A percentile compares a stretch with the other conserved stretches of the same genome.
phyloP scores from a whole-genome alignment of 176 grass and related monocot genomes.

The Rhipidocladum racemiflorum region DNA sequence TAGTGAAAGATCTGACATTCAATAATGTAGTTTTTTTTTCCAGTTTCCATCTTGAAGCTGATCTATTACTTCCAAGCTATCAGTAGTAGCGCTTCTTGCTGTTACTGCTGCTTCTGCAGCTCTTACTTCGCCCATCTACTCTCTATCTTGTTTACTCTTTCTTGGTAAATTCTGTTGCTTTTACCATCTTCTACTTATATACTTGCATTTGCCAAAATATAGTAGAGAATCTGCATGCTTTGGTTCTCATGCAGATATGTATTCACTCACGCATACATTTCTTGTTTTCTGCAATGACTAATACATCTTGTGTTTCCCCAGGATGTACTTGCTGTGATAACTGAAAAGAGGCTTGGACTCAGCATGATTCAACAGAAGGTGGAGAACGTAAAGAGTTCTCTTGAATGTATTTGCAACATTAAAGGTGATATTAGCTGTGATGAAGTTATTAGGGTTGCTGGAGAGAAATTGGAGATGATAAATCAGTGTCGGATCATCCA shows the following conservation, averaged over 20 bases:
- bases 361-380: slow-evolving; percentile 58
- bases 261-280: neutral
- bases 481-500: slow-evolving; percentile 41
- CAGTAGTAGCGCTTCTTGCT: too few species aligned
- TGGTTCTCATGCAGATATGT: slow-evolving; percentile 2
- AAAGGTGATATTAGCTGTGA: slow-evolving; percentile 41
- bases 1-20: too few species aligned
- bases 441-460: slow-evolving; percentile 42
- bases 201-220: neutral
- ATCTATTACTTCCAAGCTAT: too few species aligned
- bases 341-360: slow-evolving; percentile 54
- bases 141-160: too few species aligned
- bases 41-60: too few species aligned
- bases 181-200: neutral
- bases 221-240: neutral
- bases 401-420: slow-evolving; percentile 47
- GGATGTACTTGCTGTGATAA: slow-evolving; percentile 48
- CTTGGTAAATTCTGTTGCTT: too few species aligned
- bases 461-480: slow-evolving; percentile 59
- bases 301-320: slow-evolving; percentile 41
- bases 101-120: too few species aligned
- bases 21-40: too few species aligned
- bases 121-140: too few species aligned
- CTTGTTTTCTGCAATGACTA: neutral
- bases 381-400: slow-evolving; percentile 43